Evolutionary conservation across 1,284 basidiomycete species (phyloP).

Genomic region (Lentinula novae-zelandiae): DNA sequence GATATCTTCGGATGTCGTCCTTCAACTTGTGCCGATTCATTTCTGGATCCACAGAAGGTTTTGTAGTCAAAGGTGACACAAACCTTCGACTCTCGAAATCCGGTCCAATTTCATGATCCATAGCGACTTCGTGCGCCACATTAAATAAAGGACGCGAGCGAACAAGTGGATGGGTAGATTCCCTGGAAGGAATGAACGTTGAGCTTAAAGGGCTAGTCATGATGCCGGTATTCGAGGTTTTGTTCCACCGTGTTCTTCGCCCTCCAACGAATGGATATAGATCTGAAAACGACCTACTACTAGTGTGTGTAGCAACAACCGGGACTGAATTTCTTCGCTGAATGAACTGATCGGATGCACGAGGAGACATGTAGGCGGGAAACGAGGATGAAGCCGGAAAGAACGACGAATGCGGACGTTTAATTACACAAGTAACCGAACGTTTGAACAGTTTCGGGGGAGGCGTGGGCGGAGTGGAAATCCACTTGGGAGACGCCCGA

Average conservation of each 20-base stretch:
- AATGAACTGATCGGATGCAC: conserved; percentile 18
- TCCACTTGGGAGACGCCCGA: conserved; percentile 43
- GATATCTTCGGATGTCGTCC: conserved; percentile 50
- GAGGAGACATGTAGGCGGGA: conserved; percentile 24
- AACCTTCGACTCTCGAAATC: not conserved
- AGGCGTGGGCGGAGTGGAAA: conserved; percentile 52
- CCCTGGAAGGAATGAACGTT: not conserved
- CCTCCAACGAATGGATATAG: conserved; percentile 10
- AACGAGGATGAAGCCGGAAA: conserved; percentile 39
- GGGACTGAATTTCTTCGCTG: conserved; percentile 33
- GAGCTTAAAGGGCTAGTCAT: conserved; percentile 6
- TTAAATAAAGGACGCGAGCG: conserved; percentile 21
- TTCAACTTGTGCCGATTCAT: conserved; percentile 28
- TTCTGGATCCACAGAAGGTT: conserved; percentile 16
- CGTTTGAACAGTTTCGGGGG: conserved; percentile 39
- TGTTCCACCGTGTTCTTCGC: not conserved
- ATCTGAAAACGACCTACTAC: conserved; percentile 17
- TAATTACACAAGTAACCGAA: conserved; percentile 30
- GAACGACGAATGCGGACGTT: conserved; percentile 24
- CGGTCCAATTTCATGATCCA: not conserved
- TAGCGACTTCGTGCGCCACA: conserved; percentile 2
- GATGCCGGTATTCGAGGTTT: not conserved
- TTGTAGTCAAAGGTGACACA: conserved; percentile 16
- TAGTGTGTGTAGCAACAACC: conserved; percentile 23
- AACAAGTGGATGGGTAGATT: conserved; percentile 3